Conservation (phyloP, 2,329 filamentous ascomycete species). For the Periconia sp. region DNA sequence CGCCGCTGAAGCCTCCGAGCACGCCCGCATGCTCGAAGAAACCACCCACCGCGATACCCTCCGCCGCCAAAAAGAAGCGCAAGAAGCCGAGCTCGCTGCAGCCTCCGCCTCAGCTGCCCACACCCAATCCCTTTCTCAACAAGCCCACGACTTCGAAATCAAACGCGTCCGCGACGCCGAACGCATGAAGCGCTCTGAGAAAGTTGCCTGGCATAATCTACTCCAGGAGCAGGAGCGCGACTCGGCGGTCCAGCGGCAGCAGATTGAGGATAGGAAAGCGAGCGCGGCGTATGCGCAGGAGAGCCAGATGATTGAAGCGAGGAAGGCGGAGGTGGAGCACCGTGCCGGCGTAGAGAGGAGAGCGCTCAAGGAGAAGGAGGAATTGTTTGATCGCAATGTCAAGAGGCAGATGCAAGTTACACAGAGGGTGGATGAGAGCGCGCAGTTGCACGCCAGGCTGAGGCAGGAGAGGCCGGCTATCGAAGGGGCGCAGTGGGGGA, state of each 20-base stretch:
- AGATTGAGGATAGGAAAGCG: slow-evolving; percentile 30
- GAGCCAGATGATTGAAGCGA: slow-evolving; percentile 25
- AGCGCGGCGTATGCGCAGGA: slow-evolving; percentile 23
- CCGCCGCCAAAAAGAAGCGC: slow-evolving; percentile 32
- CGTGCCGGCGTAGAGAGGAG: slow-evolving; percentile 29
- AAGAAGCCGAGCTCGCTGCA: slow-evolving; percentile 30
- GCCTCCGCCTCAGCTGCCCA: slow-evolving; percentile 26
- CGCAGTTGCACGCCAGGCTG: slow-evolving; percentile 35
- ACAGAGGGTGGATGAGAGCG: slow-evolving; percentile 37
- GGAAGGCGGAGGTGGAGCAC: slow-evolving; percentile 36
- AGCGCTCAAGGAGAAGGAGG: slow-evolving; percentile 40
- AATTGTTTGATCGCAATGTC: slow-evolving; percentile 40
- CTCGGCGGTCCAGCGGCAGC: slow-evolving; percentile 21
- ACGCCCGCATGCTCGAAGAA: slow-evolving; percentile 35
- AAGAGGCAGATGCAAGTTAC: slow-evolving; percentile 37
- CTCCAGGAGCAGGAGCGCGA: slow-evolving; percentile 38
- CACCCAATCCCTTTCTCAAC: slow-evolving; percentile 29
- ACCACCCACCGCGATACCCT: slow-evolving; percentile 33
- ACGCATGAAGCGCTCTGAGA: slow-evolving; percentile 37
- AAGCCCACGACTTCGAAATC: slow-evolving; percentile 40
- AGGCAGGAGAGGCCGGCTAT: slow-evolving; percentile 35
- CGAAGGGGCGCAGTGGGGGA: slow-evolving; percentile 36
- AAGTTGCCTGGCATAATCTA: slow-evolving; percentile 35
- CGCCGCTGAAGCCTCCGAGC: slow-evolving; percentile 34
- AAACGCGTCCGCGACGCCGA: slow-evolving; percentile 38